phyloP scores from a whole-genome alignment of 2,329 filamentous ascomycete genomes.

The Myriosclerotinia duriaeana region DNA sequence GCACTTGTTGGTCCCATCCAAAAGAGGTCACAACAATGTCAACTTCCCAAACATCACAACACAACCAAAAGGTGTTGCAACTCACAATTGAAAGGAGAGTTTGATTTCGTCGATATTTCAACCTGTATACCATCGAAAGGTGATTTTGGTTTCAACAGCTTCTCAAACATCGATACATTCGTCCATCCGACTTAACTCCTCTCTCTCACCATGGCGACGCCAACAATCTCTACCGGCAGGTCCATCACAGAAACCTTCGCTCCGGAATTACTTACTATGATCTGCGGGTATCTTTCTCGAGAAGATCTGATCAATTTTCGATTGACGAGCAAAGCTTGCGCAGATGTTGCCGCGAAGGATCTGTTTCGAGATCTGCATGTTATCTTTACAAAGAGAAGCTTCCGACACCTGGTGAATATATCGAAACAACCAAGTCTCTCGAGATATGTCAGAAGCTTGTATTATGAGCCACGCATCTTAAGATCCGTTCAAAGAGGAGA shows the following conservation, averaged over 20 bases:
- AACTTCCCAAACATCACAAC: not conserved
- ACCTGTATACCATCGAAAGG: not conserved
- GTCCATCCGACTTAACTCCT: not conserved
- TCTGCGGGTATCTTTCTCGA: conserved; percentile 1
- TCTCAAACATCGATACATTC: not conserved
- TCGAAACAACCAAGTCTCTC: conserved; percentile 1
- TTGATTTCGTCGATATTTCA: not conserved
- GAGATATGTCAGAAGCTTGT: conserved; percentile 6
- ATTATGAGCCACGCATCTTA: conserved; percentile 1
- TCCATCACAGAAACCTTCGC: not conserved
- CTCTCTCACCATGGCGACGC: not conserved
- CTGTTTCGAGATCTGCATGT: conserved; percentile 8
- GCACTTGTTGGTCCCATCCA: too few species aligned
- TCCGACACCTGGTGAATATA: conserved; percentile 3
- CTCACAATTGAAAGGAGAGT: not conserved
- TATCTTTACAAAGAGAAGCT: not conserved
- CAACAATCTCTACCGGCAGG: not conserved
- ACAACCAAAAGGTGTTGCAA: not conserved
- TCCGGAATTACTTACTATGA: not conserved
- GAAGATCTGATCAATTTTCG: not conserved
- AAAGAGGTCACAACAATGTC: too few species aligned
- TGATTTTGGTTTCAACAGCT: not conserved
- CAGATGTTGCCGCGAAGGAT: not conserved
- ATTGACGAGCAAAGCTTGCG: conserved; percentile 5
- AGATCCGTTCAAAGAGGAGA: not conserved